Evolutionary conservation across 345 rosid species (phyloP).

Genomic region (Ricinus communis): DNA sequence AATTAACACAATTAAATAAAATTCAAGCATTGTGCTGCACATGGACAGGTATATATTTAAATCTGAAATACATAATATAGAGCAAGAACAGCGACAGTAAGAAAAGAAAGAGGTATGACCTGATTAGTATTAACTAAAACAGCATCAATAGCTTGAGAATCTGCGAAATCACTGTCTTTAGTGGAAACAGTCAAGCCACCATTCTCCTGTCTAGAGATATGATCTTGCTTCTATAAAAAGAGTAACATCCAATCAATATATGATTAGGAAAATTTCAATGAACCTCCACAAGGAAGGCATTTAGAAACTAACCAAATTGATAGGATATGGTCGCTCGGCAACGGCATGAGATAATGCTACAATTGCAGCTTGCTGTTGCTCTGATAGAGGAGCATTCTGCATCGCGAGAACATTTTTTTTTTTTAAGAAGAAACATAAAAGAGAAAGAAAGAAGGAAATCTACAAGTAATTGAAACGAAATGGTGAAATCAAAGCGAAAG

Average conservation of each 20-base stretch:
- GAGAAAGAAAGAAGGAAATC: neutral
- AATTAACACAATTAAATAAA: neutral
- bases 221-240: conserved; percentile 58
- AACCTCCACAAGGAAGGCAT: too few relatives aligned
- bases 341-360: conserved; percentile 61
- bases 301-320: conserved; percentile 50
- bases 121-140: conserved; percentile 86
- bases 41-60: too few relatives aligned
- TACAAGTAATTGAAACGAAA: neutral
- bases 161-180: conserved; percentile 46
- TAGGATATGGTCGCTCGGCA: conserved; percentile 80
- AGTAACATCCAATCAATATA: too few relatives aligned
- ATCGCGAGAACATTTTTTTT: neutral
- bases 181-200: conserved; percentile 49
- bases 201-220: conserved; percentile 53
- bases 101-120: conserved; percentile 31
- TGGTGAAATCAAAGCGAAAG: neutral
- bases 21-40: too few relatives aligned
- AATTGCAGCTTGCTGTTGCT: conserved; percentile 80
- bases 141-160: conserved; percentile 65
- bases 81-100: neutral
- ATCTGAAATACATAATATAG: too few relatives aligned
- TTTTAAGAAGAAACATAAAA: neutral
- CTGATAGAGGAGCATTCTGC: conserved; percentile 79
- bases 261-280: too few relatives aligned